Evolutionary conservation across 176 grass and related monocot genomes (phyloP).

Genomic region (Carex pumila): DNA sequence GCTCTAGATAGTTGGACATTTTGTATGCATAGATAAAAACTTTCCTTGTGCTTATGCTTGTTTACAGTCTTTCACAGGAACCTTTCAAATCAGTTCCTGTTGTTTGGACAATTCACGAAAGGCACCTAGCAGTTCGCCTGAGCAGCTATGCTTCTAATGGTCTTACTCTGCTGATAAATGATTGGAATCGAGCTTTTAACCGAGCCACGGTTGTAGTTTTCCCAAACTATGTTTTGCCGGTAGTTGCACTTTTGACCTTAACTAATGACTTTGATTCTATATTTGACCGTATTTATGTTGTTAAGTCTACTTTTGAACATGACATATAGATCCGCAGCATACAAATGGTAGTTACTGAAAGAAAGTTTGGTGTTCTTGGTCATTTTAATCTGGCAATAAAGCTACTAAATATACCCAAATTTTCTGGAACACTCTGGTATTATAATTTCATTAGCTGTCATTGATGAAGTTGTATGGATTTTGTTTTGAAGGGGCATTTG

Average conservation of each 20-base stretch:
- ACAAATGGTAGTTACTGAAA: neutral
- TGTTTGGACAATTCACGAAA: slow-evolving; percentile 92
- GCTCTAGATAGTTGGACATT: slow-evolving; percentile 7
- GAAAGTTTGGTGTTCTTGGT: no score
- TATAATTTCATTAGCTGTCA: no score
- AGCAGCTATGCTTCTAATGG: slow-evolving; percentile 54
- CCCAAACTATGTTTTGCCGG: slow-evolving; percentile 75
- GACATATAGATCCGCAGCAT: neutral
- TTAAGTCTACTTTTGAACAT: neutral
- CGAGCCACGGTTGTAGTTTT: slow-evolving; percentile 88
- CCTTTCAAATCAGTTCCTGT: slow-evolving; percentile 97
- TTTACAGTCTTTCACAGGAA: slow-evolving; percentile 84
- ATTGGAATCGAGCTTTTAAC: slow-evolving; percentile 75
- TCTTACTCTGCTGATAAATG: slow-evolving; percentile 57
- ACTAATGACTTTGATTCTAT: neutral
- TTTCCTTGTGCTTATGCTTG: slow-evolving; percentile 28
- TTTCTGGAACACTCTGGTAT: no score
- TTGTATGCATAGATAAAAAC: slow-evolving; percentile 12
- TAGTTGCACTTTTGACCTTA: slow-evolving; percentile 35
- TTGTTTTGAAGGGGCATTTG: no score
- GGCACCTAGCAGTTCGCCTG: slow-evolving; percentile 48
- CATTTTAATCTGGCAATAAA: no score
- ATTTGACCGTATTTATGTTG: neutral
- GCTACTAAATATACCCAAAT: no score
- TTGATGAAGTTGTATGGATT: no score